These are phyloP conservation scores for Avicennia marina DNA, from an alignment of 257 asterid genomes.

Conservation along the genomic window DNA sequence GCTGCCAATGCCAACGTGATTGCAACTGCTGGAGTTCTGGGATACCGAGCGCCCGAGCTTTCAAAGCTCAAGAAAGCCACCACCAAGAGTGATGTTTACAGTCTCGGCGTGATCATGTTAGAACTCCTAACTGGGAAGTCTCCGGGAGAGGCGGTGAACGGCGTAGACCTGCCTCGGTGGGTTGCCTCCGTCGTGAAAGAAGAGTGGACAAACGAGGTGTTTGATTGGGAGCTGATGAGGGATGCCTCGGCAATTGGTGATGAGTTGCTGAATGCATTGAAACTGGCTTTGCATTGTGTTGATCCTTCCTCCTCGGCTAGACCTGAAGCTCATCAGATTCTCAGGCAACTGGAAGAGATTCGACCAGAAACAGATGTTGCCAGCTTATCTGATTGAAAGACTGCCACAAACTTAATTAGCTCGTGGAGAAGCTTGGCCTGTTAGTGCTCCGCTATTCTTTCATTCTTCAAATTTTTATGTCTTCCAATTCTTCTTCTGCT, in stretches of 20 bases:
- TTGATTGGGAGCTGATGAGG: slow-evolving; percentile 86
- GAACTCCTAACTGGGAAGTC: slow-evolving; percentile 94
- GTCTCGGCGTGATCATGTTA: slow-evolving; percentile 80
- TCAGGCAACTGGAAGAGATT: slow-evolving; percentile 84
- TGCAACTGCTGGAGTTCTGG: slow-evolving; percentile 87
- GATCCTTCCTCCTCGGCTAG: slow-evolving; percentile 79
- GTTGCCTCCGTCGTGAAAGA: slow-evolving; percentile 96
- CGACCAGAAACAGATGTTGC: slow-evolving; percentile 47
- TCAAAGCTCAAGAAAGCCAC: slow-evolving; percentile 89
- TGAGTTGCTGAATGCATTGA: slow-evolving; percentile 71
- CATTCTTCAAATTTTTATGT: slow-evolving; percentile 44
- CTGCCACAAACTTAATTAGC: slow-evolving; percentile 42
- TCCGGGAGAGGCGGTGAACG: slow-evolving; percentile 80
- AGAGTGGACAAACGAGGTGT: slow-evolving; percentile 97
- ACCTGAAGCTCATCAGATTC: slow-evolving; percentile 70
- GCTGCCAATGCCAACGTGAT: slow-evolving; percentile 87
- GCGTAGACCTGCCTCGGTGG: slow-evolving; percentile 84
- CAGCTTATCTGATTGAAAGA: slow-evolving; percentile 48
- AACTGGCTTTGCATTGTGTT: slow-evolving; percentile 86
- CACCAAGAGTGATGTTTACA: slow-evolving; percentile 80
- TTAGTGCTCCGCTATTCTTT: slow-evolving; percentile 77
- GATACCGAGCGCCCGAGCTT: slow-evolving; percentile 94
- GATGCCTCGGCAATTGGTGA: slow-evolving; percentile 87
- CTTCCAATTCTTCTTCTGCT: background rate
- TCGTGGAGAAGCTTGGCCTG: too few relatives aligned